Base-by-base conservation (phyloP, 1,284 basidiomycete genomes). In the Bjerkandera adusta region DNA sequence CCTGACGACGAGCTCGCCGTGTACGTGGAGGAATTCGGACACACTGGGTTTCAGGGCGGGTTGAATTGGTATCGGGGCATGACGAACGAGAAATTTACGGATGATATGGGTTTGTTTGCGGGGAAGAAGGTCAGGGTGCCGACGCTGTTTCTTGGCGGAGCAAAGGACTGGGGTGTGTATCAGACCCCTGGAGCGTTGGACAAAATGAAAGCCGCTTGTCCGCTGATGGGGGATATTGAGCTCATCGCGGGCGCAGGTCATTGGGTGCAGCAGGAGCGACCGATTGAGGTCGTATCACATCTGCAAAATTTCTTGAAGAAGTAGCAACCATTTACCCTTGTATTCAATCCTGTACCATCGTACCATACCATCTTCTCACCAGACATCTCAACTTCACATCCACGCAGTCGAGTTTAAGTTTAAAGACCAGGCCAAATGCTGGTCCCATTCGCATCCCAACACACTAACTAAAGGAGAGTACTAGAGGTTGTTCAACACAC, bases 31-130 rank as follows among this genome's bases (percentile, higher is more conserved):
- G 75, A 78, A 51, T 85, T 72, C 50, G 53, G 54, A 2, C 65
- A 72, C 34, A 79, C 76, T 3, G 79, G 82, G 1, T 83, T 83
- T 50, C 82, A 84, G 58, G 81, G 80, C 10, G 80, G 75, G 15
- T 57, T 84, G 47, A 81, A 83, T 53, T 63, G 68, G 50, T 82
- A 82, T 52, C 70, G 79, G 12, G 62, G 26, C 3, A 55, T 64
- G 16, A 48, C 44, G n/a, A 48, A 52, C 27, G 30, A 15, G 36
- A 21, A 26, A 13, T 43, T 42, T 26, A 29, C 32, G 12, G 49
- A 37, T 2, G 57, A 57, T 3, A 27, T 58, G 35, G 27, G 52
- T 10, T n/a, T 53, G 13, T 60, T 62, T 51, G 36, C 54, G 21
- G 66, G 70, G 39, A 73, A 67, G 55, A 66, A 58, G 43, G 68